These are phyloP conservation scores for Nowakowskiella sp. DNA, from an alignment of 192 early-diverging fungal species.

Conservation along the genomic window DNA sequence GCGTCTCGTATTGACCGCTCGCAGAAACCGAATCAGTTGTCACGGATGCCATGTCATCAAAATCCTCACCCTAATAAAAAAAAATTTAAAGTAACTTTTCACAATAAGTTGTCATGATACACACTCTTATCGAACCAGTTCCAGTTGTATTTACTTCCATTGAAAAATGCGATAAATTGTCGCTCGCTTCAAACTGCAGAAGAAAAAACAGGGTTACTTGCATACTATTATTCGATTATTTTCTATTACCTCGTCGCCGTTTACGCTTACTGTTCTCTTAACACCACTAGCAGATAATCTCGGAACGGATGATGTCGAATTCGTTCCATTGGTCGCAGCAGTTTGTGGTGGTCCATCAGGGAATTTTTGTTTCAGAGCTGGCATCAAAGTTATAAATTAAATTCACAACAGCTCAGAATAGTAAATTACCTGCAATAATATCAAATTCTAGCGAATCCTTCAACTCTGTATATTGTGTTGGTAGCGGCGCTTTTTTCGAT, in stretches of 20 bases:
- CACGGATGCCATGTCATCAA: too few species aligned
- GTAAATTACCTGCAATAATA: constrained; percentile 37
- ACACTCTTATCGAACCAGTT: constrained; percentile 62
- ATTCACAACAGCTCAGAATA: not conserved
- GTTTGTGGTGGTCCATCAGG: constrained; percentile 22
- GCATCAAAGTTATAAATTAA: not conserved
- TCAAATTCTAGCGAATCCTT: constrained; percentile 53
- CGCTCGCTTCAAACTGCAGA: constrained; percentile 14
- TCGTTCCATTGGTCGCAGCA: constrained; percentile 1
- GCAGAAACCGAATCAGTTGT: too few species aligned
- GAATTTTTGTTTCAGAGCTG: constrained; percentile 35
- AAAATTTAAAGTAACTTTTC: too few species aligned
- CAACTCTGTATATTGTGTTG: constrained; percentile 45
- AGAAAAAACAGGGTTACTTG: not conserved
- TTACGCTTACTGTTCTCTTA: constrained; percentile 14
- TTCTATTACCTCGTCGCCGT: constrained; percentile 17
- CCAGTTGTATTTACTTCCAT: constrained; percentile 78
- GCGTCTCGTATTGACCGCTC: too few species aligned
- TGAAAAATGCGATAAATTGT: constrained; percentile 59
- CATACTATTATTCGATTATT: constrained; percentile 13
- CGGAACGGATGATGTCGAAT: constrained; percentile 2
- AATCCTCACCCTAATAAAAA: too few species aligned
- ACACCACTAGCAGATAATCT: constrained; percentile 5
- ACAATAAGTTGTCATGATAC: too few species aligned
- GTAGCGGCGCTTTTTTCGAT: constrained; percentile 25